Conservation (phyloP, 2,329 filamentous ascomycete species). For the Davidsoniella australis region DNA sequence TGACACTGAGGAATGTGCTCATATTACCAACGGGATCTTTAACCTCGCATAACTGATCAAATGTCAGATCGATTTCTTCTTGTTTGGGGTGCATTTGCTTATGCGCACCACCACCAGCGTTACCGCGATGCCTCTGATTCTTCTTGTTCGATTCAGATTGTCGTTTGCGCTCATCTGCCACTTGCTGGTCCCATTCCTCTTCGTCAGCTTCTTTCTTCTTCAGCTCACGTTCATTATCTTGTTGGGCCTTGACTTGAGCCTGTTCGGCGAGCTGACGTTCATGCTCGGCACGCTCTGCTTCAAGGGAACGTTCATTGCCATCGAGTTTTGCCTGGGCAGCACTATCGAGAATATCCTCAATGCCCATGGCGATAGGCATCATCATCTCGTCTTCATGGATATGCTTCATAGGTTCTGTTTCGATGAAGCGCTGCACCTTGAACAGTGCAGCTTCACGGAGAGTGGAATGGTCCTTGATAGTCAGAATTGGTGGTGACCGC, state of each 20-base stretch:
- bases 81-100: slow-evolving; percentile 16
- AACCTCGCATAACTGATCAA: slow-evolving; percentile 49
- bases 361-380: slow-evolving; percentile 47
- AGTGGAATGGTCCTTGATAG: slow-evolving; percentile 44
- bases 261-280: slow-evolving; percentile 52
- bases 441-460: slow-evolving; percentile 55
- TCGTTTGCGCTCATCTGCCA: slow-evolving; percentile 54
- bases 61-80: slow-evolving; percentile 30
- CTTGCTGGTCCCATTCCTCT: slow-evolving; percentile 49
- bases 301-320: slow-evolving; percentile 62
- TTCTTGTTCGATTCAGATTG: slow-evolving; percentile 46
- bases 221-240: slow-evolving; percentile 33
- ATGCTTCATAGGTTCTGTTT: slow-evolving; percentile 38
- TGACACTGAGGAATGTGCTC: slow-evolving; percentile 53
- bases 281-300: slow-evolving; percentile 73
- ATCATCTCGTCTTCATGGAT: slow-evolving; percentile 40
- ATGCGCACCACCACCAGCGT: slow-evolving; percentile 16
- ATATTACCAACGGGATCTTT: slow-evolving; percentile 46
- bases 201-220: slow-evolving; percentile 51
- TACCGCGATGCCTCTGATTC: slow-evolving; percentile 23
- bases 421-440: slow-evolving; percentile 48
- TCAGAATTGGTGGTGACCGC: slow-evolving; percentile 59
- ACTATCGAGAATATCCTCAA: slow-evolving; percentile 67
- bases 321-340: slow-evolving; percentile 62
- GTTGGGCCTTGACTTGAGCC: slow-evolving; percentile 37